These are phyloP conservation scores for Rubroshorea leprosula DNA, from an alignment of 345 rosid genomes.

Conservation along the genomic window DNA sequence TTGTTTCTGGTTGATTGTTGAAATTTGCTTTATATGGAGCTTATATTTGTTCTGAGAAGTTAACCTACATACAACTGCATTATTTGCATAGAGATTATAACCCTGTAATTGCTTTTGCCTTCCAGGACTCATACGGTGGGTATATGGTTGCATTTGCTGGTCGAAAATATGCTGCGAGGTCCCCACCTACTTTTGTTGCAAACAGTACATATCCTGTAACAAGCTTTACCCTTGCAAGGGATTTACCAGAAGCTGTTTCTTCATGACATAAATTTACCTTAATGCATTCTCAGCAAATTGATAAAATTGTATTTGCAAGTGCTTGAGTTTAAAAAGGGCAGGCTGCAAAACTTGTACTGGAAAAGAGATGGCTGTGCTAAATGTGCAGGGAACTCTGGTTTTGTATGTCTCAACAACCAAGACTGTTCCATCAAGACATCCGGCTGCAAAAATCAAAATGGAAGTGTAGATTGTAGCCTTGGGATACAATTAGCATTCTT, in stretches of 20 bases:
- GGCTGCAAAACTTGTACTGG: slow-evolving; percentile 92
- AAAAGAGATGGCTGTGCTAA: slow-evolving; percentile 88
- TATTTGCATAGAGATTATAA: background rate
- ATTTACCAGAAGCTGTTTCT: slow-evolving; percentile 4
- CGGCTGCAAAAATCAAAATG: slow-evolving; percentile 63
- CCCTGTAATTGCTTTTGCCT: slow-evolving; percentile 11
- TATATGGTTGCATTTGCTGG: slow-evolving; percentile 99
- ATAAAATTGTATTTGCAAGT: slow-evolving; percentile 38
- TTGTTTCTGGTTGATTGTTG: background rate
- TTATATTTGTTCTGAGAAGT: background rate
- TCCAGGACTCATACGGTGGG: slow-evolving; percentile 64
- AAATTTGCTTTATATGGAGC: no score
- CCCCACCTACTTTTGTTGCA: slow-evolving; percentile 75
- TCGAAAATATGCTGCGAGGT: slow-evolving; percentile 92
- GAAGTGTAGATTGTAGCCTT: slow-evolving; percentile 80
- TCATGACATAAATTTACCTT: background rate
- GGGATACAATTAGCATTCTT: slow-evolving; percentile 96
- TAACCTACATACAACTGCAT: background rate
- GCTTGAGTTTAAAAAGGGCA: slow-evolving; percentile 86
- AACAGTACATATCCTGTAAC: slow-evolving; percentile 59
- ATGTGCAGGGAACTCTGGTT: slow-evolving; percentile 51
- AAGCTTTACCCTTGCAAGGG: slow-evolving; percentile 90
- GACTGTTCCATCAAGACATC: slow-evolving; percentile 73
- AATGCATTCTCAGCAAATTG: background rate
- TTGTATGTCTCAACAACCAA: slow-evolving; percentile 76